phyloP scores from a whole-genome alignment of 1,284 basidiomycete species.

The Uromyces viciae-fabae region DNA sequence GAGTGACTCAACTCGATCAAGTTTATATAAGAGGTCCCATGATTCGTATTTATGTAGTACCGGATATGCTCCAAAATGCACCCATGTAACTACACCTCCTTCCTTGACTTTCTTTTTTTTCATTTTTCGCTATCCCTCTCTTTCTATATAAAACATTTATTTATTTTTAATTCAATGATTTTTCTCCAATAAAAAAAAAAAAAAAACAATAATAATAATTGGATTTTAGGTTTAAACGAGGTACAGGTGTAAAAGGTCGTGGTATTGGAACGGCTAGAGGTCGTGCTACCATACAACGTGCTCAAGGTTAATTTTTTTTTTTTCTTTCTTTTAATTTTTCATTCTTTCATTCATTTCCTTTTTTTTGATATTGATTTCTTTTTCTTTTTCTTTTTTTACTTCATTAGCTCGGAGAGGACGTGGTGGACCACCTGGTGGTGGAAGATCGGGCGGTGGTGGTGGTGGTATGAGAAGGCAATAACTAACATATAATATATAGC shows the following conservation, averaged over 20 bases:
- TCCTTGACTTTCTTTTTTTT: not conserved
- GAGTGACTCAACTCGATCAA: constrained; percentile 98
- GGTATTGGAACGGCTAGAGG: constrained; percentile 98
- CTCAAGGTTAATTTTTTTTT: constrained; percentile 40
- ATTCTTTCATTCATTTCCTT: not conserved
- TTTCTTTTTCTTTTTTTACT: not conserved
- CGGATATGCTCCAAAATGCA: constrained; percentile 98
- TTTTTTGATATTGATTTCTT: not conserved
- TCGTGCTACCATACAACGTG: constrained; percentile 91
- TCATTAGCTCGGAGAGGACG: constrained; percentile 37
- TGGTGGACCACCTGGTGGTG: constrained; percentile 40
- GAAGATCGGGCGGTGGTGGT: constrained; percentile 15
- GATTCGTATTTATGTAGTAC: constrained; percentile 97
- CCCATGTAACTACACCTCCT: constrained; percentile 94
- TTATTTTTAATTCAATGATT: not conserved
- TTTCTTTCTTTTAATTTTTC: too few relatives aligned
- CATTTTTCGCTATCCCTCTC: constrained; percentile 6
- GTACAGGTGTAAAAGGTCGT: constrained; percentile 74
- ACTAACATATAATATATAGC: not conserved
- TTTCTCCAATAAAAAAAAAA: too few relatives aligned
- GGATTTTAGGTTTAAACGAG: constrained; percentile 41
- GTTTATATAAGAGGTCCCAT: constrained; percentile 98
- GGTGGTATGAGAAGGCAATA: constrained; percentile 29
- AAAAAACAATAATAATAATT: too few relatives aligned
- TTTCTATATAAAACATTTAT: not conserved